Base-by-base conservation (phyloP, 306 rosid species). In the Rubus parviflorus region DNA sequence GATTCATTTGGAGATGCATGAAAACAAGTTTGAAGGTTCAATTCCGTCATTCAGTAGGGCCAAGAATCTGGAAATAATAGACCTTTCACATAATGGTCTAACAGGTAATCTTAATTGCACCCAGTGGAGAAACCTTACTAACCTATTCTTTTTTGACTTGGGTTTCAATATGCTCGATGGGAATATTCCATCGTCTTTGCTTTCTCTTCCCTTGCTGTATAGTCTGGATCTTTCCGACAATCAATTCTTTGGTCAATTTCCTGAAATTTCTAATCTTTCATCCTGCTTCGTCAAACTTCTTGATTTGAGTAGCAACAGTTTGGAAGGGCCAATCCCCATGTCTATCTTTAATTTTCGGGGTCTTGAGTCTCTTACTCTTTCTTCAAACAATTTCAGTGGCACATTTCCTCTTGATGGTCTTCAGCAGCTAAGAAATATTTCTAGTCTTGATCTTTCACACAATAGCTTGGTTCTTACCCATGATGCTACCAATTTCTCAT, bases 331-430 rank as follows among this genome's bases (percentile, higher is more conserved):
- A 30, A 30, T 30, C 35, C 35, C 35, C 35, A 30, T 30, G 35
- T 30, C 35, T 30, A 30, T 30, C 35, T 30, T 30, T 30, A 30
- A 30, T 30, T 1, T 30, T 30, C 35, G 2, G 35, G 35, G 35
- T 30, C 35, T 30, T 30, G 35, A 30, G 35, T 30, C 35, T 30
- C 35, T 30, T 30, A 1, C 1, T 30, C 35, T 30, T 30, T 51
- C 13, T 47, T 22, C 79, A 0, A 12, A 19, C 67, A 86, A 84
- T 40, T 53, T 88, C 23, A 40, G 47, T 52, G 87, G 88, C 6
- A 5, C 10, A 16, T 51, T 84, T 4, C 61, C 13, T 58, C 51
- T 47, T 3, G 16, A 47, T 12, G 51, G 16, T 47, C 16, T 47
- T 12, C 51, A 47, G 3, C 5, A 47, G 11, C 12, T 47, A 4